Evolutionary conservation across 1,284 basidiomycete species (phyloP).

Genomic region (Naganishia liquefaciens): DNA sequence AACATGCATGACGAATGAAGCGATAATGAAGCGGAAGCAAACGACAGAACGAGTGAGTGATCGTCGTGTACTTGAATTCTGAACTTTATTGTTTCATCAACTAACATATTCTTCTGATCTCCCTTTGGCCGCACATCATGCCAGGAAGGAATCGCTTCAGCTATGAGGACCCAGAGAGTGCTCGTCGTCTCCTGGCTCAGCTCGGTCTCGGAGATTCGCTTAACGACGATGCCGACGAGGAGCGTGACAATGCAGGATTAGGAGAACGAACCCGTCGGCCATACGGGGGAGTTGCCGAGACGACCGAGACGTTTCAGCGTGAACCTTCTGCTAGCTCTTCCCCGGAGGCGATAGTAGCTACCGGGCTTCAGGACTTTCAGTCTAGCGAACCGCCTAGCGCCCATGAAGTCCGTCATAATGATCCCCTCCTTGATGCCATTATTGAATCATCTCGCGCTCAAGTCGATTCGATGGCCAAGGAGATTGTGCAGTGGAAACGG

Average conservation of each 20-base stretch:
- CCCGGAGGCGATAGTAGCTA: too few relatives aligned
- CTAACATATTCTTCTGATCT: too few relatives aligned
- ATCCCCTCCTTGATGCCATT: conserved; percentile 10
- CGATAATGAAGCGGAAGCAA: too few relatives aligned
- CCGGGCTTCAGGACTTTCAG: neutral
- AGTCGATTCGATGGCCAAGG: conserved; percentile 1
- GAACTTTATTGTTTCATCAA: too few relatives aligned
- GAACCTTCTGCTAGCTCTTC: neutral
- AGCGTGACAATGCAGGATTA: conserved; percentile 1
- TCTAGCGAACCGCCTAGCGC: neutral
- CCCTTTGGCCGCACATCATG: too few relatives aligned
- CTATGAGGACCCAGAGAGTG: conserved; percentile 6
- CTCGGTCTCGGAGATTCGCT: neutral
- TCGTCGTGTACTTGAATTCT: too few relatives aligned
- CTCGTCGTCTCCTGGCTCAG: neutral
- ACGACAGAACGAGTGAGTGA: too few relatives aligned
- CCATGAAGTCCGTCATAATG: neutral
- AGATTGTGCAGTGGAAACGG: conserved; percentile 1
- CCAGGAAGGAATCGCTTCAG: neutral
- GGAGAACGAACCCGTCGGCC: conserved; percentile 1
- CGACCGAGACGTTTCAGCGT: neutral
- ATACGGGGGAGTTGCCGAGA: neutral
- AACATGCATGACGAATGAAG: too few relatives aligned
- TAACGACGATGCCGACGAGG: neutral
- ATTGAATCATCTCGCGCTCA: conserved; percentile 4